These are phyloP conservation scores for Beauveria caledonica DNA, from an alignment of 2,329 filamentous ascomycete genomes.

Conservation along the genomic window DNA sequence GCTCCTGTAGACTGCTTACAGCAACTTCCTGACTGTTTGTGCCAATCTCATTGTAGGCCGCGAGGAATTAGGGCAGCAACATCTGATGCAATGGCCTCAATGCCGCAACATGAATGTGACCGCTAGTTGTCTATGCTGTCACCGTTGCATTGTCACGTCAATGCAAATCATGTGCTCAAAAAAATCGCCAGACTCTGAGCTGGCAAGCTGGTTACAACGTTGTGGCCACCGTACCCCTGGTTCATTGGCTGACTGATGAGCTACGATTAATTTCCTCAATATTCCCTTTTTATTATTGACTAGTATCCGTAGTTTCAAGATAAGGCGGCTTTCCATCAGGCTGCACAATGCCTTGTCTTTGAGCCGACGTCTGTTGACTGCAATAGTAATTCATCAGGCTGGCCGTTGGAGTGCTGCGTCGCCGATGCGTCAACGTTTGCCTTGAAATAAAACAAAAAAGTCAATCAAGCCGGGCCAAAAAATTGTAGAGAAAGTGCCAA, in stretches of 20 bases:
- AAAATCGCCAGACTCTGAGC: not conserved
- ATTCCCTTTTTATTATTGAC: too few species aligned
- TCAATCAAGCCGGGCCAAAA: not conserved
- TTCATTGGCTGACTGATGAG: slow-evolving; percentile 7
- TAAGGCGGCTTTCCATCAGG: too few species aligned
- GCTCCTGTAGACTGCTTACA: too few species aligned
- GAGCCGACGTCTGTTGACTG: too few species aligned
- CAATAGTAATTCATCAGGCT: too few species aligned
- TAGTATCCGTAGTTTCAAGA: too few species aligned
- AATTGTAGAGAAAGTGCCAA: too few species aligned
- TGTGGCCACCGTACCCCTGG: slow-evolving; percentile 1
- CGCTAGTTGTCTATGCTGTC: not conserved
- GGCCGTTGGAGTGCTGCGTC: too few species aligned
- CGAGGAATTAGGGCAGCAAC: not conserved
- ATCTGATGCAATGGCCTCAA: not conserved
- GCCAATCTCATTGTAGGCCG: not conserved
- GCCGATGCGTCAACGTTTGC: too few species aligned
- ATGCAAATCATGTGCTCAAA: not conserved
- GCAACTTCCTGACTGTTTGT: too few species aligned
- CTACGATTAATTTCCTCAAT: not conserved
- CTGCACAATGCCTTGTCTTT: too few species aligned
- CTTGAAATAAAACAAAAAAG: too few species aligned
- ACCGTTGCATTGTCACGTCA: not conserved
- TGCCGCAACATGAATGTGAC: not conserved
- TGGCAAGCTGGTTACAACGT: not conserved